Base-by-base conservation (phyloP, 73 alveolate genomes). In the Paramecium octaurelia region DNA sequence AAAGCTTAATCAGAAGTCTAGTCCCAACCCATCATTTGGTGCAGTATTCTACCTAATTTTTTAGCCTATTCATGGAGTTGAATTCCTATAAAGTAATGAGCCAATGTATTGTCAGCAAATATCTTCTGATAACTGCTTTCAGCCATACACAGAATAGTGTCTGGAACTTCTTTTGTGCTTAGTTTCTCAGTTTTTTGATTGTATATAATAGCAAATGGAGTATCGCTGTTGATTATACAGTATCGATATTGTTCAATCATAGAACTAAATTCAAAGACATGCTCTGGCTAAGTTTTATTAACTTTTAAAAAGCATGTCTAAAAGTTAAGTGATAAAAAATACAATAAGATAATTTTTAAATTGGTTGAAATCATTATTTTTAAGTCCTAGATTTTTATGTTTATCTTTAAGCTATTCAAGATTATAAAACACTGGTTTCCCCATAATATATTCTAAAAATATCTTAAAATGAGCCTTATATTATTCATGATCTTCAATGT, bases 371-470 rank as follows among this genome's bases (percentile, higher is more conserved):
- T 75, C 88, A 12, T 24, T 21, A 36, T 75, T 42, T 29, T 38
- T 29, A 23, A 75, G 58, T 75, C 60, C 58, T 11, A 75, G 18
- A 38, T 21, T 38, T 35, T 24, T 42, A 80, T 80, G 91, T 18
- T 80, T 80, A 21, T 27, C 57, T 23, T 48, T 80, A 7, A 80
- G 91, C 12, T 23, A 42, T 48, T 80, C 91, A 21, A 80, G 46
- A 80, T 80, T 80, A 46, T 80, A 80, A 46, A 80, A 80, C 2
- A 80, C 91, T 10, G 91, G 91, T 48, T 80, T 80, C 3, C 91
- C 91, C 70, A 80, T 42, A n/a, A 48, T 48, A 80, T 40, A 80
- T 43, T 80, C 91, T 24, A 80, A 64, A 46, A 80, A 80, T 21
- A 14, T 80, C 35, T 40, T 73, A 40, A 73, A 73, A 35, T 38